Conservation (phyloP, 176 grass and related monocot species). For the Phyllostachys edulis region DNA sequence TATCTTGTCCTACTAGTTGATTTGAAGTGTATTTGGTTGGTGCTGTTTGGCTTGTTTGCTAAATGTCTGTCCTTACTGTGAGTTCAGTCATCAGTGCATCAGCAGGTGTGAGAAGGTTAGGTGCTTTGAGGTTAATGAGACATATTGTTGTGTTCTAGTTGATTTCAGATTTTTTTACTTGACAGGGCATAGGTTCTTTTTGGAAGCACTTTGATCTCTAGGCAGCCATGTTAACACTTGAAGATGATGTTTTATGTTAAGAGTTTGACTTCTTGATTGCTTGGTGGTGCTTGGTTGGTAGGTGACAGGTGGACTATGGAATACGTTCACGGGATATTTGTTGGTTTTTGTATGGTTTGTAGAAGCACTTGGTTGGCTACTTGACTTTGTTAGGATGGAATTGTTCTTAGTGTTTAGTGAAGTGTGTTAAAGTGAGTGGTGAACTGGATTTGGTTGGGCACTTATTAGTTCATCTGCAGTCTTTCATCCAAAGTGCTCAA, state of each 20-base stretch:
- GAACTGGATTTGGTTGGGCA: not conserved
- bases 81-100: not conserved
- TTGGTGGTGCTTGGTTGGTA: constrained; percentile 30
- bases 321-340: constrained; percentile 15
- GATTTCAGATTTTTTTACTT: not conserved
- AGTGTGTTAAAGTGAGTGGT: not conserved
- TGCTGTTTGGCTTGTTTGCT: not conserved
- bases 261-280: constrained; percentile 22
- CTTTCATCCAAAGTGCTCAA: constrained; percentile 24
- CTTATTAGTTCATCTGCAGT: not conserved
- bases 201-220: not conserved
- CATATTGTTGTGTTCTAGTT: not conserved
- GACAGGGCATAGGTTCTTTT: not conserved
- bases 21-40: constrained; percentile 30
- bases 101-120: not conserved
- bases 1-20: constrained; percentile 2
- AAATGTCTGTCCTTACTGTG: not conserved
- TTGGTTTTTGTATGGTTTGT: not conserved
- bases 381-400: constrained; percentile 6
- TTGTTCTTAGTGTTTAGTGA: not conserved
- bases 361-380: constrained; percentile 18
- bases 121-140: not conserved
- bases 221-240: constrained; percentile 5
- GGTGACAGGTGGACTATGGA: constrained; percentile 16
- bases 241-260: constrained; percentile 26